phyloP scores from a whole-genome alignment of 768 basidiomycete species.

The Podaxis mareebaensis region DNA sequence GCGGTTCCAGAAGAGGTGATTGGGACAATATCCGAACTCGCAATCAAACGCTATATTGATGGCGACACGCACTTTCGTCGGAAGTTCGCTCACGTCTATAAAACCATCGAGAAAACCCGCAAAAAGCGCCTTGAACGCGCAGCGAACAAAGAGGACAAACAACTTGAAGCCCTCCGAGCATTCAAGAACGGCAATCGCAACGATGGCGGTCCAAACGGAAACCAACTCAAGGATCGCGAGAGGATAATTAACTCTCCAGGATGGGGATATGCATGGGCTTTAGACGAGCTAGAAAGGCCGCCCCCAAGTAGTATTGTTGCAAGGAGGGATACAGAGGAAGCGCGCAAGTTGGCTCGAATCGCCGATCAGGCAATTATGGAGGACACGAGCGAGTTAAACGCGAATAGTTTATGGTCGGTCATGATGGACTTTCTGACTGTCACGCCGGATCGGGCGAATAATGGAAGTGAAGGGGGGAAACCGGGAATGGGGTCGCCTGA shows the following conservation, averaged over 20 bases:
- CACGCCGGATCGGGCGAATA: slow-evolving; percentile 45
- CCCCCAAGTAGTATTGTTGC: slow-evolving; percentile 92
- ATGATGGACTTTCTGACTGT: slow-evolving; percentile 64
- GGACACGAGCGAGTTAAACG: slow-evolving; percentile 57
- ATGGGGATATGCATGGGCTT: slow-evolving; percentile 86
- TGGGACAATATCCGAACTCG: slow-evolving; percentile 74
- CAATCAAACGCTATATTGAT: slow-evolving; percentile 74
- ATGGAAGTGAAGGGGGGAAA: slow-evolving; percentile 10
- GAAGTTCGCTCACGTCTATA: slow-evolving; percentile 61
- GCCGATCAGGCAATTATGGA: slow-evolving; percentile 69
- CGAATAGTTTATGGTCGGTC: slow-evolving; percentile 72
- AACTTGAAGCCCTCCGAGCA: slow-evolving; percentile 40
- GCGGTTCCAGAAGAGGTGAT: slow-evolving; percentile 64
- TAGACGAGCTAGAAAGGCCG: slow-evolving; percentile 77
- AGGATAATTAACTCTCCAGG: slow-evolving; percentile 45
- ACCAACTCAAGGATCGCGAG: slow-evolving; percentile 26
- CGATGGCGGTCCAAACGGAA: neutral
- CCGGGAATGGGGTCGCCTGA: slow-evolving; percentile 4
- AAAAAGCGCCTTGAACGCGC: slow-evolving; percentile 59
- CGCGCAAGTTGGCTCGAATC: slow-evolving; percentile 66
- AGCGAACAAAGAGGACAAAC: slow-evolving; percentile 58
- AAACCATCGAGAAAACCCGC: slow-evolving; percentile 67
- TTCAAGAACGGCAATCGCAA: slow-evolving; percentile 25
- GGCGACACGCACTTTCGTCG: slow-evolving; percentile 60
- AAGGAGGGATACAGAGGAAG: slow-evolving; percentile 84